Conservation (phyloP, 2,329 filamentous ascomycete genomes). For the Neonectria hederae region DNA sequence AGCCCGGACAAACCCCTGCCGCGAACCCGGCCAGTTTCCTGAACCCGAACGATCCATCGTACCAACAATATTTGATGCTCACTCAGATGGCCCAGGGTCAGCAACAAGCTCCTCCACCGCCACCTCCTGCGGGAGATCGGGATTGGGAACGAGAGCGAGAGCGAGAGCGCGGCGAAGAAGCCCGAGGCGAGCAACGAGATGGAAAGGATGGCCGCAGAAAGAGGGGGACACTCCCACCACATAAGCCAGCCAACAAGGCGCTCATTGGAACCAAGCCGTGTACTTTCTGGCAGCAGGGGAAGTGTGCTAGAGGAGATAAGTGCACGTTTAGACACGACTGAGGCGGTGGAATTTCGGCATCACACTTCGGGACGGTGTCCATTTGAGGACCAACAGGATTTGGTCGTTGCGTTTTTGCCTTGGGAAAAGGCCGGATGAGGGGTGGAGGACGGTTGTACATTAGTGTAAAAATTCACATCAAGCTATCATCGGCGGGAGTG, state of each 20-base stretch:
- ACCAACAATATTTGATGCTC: slow-evolving; percentile 53
- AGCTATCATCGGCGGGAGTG: slow-evolving; percentile 11
- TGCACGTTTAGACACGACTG: slow-evolving; percentile 78
- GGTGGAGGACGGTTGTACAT: slow-evolving; percentile 32
- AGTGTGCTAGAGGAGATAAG: slow-evolving; percentile 76
- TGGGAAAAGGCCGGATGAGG: slow-evolving; percentile 4
- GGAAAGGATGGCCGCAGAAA: slow-evolving; percentile 53
- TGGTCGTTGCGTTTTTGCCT: slow-evolving; percentile 11
- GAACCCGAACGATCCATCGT: slow-evolving; percentile 52
- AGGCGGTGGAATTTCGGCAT: slow-evolving; percentile 15
- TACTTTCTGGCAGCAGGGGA: slow-evolving; percentile 75
- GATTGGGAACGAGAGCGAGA: slow-evolving; percentile 50
- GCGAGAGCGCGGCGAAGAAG: slow-evolving; percentile 47
- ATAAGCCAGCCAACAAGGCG: slow-evolving; percentile 61
- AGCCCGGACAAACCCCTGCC: slow-evolving; percentile 33
- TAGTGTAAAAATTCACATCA: slow-evolving; percentile 35
- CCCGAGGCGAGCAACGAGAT: slow-evolving; percentile 45
- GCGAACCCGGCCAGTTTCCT: slow-evolving; percentile 39
- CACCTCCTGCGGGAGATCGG: slow-evolving; percentile 37
- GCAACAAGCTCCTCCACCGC: slow-evolving; percentile 38
- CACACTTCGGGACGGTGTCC: slow-evolving; percentile 17
- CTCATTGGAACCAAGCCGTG: slow-evolving; percentile 74
- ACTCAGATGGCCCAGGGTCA: slow-evolving; percentile 50
- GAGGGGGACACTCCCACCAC: slow-evolving; percentile 52
- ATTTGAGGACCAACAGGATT: slow-evolving; percentile 3